phyloP scores from a whole-genome alignment of 495 filamentous ascomycete genomes.

The Jackrogersella multiformis region DNA sequence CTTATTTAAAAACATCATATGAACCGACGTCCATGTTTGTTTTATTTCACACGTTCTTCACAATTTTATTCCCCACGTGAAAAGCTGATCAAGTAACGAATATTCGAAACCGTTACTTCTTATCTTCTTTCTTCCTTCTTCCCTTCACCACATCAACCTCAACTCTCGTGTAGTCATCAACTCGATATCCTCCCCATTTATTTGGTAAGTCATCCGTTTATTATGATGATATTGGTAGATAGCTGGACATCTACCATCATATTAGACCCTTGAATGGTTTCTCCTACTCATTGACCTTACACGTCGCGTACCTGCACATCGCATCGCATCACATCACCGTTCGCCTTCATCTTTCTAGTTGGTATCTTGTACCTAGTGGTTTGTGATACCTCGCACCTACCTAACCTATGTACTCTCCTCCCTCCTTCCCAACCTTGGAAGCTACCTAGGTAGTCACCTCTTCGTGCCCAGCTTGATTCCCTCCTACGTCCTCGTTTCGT shows the following conservation, averaged over 20 bases:
- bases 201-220: constrained; percentile 9
- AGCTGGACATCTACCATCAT: background rate
- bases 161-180: background rate
- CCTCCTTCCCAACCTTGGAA: constrained; percentile 1
- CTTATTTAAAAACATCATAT: constrained; percentile 26
- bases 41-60: constrained; percentile 2
- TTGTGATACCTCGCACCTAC: background rate
- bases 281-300: no score
- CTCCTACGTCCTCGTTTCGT: constrained; percentile 30
- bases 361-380: background rate
- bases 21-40: constrained; percentile 16
- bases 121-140: constrained; percentile 4
- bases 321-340: background rate
- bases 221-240: background rate
- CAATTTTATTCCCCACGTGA: constrained; percentile 12
- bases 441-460: constrained; percentile 12
- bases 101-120: constrained; percentile 8
- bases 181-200: background rate
- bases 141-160: background rate
- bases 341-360: background rate
- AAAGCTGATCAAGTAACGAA: constrained; percentile 7
- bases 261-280: background rate
- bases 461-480: background rate
- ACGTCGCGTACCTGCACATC: background rate
- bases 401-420: background rate